Evolutionary conservation across 202 grass and related monocot genomes (phyloP).

Genomic region (Carex arenaria): DNA sequence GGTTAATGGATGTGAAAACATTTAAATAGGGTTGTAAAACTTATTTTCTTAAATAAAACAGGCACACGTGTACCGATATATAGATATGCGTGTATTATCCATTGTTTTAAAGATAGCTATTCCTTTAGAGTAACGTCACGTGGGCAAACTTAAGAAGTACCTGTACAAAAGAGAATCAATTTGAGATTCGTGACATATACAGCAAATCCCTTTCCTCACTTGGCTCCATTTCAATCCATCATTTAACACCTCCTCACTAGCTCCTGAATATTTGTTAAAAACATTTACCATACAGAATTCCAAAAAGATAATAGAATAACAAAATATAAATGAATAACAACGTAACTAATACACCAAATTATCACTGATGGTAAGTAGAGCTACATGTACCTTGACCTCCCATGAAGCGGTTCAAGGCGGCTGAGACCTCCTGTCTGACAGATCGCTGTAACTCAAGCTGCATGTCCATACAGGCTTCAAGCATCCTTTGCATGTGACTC

Average conservation of each 20-base stretch:
- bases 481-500: slow-evolving; percentile 88
- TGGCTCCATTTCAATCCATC: slow-evolving; percentile 88
- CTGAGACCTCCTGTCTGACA: slow-evolving; percentile 96
- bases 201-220: slow-evolving; percentile 83
- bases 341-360: neutral
- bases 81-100: neutral
- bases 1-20: neutral
- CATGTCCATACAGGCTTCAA: slow-evolving; percentile 99
- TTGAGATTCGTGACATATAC: slow-evolving; percentile 75
- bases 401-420: slow-evolving; percentile 83
- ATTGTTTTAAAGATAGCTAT: neutral
- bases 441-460: slow-evolving; percentile 90
- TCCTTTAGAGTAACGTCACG: neutral
- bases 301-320: neutral
- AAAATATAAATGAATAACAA: neutral
- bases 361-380: neutral
- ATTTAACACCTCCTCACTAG: slow-evolving; percentile 39
- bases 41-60: neutral
- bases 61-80: neutral
- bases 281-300: neutral
- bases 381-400: slow-evolving; percentile 53
- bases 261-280: slow-evolving; percentile 35
- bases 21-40: neutral
- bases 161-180: slow-evolving; percentile 97
- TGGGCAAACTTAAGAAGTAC: slow-evolving; percentile 22